These are phyloP conservation scores for Trypanosoma platydactyli DNA, from an alignment of 208 protist genomes.

Conservation along the genomic window DNA sequence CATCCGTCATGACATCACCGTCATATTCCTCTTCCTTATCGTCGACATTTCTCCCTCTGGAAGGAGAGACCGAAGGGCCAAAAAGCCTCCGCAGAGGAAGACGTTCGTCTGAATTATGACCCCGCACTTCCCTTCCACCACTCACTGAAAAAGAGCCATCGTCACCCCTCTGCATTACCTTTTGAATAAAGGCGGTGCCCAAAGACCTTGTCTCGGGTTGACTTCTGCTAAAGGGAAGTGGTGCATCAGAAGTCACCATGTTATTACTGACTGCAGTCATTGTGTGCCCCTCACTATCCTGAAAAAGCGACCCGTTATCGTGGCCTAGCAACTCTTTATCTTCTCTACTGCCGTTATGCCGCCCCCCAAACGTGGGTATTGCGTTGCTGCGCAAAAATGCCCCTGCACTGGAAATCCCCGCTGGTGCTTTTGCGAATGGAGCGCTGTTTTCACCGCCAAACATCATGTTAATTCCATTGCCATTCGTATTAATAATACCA, in stretches of 20 bases:
- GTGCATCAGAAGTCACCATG: neutral
- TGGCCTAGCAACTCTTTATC: neutral
- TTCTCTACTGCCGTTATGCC: conserved; percentile 4
- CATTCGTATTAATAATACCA: conserved; percentile 9
- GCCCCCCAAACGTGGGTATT: neutral
- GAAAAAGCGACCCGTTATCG: neutral
- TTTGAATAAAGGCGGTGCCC: neutral
- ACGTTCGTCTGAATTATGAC: neutral
- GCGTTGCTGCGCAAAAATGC: conserved; percentile 63
- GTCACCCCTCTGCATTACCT: neutral
- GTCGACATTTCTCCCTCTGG: neutral
- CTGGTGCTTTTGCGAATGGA: neutral
- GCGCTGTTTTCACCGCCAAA: conserved; percentile 78
- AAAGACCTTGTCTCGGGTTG: conserved; percentile 1
- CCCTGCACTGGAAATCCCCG: conserved; percentile 29
- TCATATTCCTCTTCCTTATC: conserved; percentile 28
- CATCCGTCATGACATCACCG: neutral
- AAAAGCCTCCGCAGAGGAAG: conserved; percentile 9
- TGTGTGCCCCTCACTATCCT: neutral
- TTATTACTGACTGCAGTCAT: neutral
- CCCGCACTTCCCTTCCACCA: neutral
- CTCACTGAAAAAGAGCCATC: neutral
- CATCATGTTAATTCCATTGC: conserved; percentile 94
- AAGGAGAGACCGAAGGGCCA: neutral
- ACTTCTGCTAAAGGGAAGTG: conserved; percentile 7